Evolutionary conservation across 1,284 basidiomycete genomes (phyloP).

Genomic region (Boletus sp.): DNA sequence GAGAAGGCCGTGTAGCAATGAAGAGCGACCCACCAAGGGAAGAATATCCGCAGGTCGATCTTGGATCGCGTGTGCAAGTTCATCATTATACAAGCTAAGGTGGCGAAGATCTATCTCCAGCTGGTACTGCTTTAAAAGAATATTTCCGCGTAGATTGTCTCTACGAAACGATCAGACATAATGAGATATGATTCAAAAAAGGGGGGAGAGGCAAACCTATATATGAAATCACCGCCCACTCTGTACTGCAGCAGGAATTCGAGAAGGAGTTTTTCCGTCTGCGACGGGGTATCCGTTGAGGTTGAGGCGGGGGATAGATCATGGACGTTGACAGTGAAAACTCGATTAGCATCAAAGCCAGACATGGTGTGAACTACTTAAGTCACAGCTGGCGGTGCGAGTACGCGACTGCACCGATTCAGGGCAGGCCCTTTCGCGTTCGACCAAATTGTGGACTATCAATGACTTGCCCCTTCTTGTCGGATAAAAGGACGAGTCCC

Average conservation of each 20-base stretch:
- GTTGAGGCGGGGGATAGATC: slow-evolving; percentile 50
- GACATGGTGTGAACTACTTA: slow-evolving; percentile 42
- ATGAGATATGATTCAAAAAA: background rate
- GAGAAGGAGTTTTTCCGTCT: slow-evolving; percentile 76
- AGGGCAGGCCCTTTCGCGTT: slow-evolving; percentile 51
- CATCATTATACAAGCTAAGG: slow-evolving; percentile 89
- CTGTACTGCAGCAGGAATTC: slow-evolving; percentile 88
- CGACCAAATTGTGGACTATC: background rate
- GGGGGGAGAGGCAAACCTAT: slow-evolving; percentile 51
- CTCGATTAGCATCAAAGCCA: slow-evolving; percentile 74
- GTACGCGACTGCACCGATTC: slow-evolving; percentile 30
- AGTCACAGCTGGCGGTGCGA: slow-evolving; percentile 3
- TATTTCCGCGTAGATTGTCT: slow-evolving; percentile 87
- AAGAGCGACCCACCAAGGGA: slow-evolving; percentile 62
- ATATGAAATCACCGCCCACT: slow-evolving; percentile 85
- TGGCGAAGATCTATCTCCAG: slow-evolving; percentile 94
- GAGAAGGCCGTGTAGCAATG: background rate
- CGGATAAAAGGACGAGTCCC: slow-evolving; percentile 13
- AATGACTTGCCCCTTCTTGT: background rate
- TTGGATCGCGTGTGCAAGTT: slow-evolving; percentile 89
- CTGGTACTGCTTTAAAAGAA: slow-evolving; percentile 88
- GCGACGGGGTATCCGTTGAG: slow-evolving; percentile 69
- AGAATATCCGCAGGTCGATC: slow-evolving; percentile 88
- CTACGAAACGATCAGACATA: slow-evolving; percentile 40
- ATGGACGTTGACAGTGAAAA: slow-evolving; percentile 78